phyloP scores from a whole-genome alignment of 306 rosid species.

The Vigna reflexopilosa region DNA sequence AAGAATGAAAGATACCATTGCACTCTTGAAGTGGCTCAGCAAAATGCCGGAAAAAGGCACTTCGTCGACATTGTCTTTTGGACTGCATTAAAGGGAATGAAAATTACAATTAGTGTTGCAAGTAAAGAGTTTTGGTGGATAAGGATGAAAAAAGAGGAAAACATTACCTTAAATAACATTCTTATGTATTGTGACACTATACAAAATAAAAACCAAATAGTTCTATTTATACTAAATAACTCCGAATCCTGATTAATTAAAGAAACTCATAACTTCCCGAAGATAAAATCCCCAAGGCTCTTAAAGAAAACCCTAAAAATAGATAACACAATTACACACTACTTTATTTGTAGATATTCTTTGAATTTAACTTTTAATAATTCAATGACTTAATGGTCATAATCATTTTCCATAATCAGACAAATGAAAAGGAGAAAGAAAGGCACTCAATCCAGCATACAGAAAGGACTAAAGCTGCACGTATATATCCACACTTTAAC shows the following conservation, averaged over 20 bases:
- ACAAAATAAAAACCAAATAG: conserved; percentile 22
- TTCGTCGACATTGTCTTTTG: conserved; percentile 80
- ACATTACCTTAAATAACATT: background rate
- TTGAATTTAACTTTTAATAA: conserved; percentile 22
- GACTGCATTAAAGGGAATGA: conserved; percentile 59
- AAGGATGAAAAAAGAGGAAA: conserved; percentile 26
- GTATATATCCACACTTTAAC: conserved; percentile 2
- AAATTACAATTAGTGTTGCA: conserved; percentile 31
- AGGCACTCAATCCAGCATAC: conserved; percentile 25
- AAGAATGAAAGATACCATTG: conserved; percentile 64
- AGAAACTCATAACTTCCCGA: background rate
- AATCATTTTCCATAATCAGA: conserved; percentile 31
- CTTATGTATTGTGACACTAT: background rate
- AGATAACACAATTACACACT: background rate
- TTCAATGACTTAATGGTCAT: conserved; percentile 10
- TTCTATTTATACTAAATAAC: background rate
- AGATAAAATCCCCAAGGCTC: conserved; percentile 10
- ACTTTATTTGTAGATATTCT: conserved; percentile 10
- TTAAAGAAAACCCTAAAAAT: background rate
- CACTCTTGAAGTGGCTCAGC: conserved; percentile 92
- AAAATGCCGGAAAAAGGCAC: conserved; percentile 82
- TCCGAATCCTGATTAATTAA: conserved; percentile 25
- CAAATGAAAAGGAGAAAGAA: conserved; percentile 20
- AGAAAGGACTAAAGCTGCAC: conserved; percentile 30
- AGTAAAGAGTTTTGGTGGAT: conserved; percentile 21